Evolutionary conservation across 352 stramenopile genomes (phyloP), one percentile per base, ranked within the genome.

Genomic region (Phytophthora nicotianae): DNA sequence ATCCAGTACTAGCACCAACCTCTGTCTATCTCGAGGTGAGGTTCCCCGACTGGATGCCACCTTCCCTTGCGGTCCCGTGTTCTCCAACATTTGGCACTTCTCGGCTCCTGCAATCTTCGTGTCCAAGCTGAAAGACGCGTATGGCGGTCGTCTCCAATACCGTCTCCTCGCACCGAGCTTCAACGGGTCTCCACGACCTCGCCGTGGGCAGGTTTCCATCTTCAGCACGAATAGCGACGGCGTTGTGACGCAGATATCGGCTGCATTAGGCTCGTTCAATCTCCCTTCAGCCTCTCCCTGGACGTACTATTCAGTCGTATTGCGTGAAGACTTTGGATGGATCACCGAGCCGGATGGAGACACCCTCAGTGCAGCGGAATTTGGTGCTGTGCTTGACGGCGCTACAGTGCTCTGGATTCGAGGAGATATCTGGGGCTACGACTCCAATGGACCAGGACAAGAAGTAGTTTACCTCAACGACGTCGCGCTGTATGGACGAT

Each of bases 271-370:
- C 13, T 81, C 74, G 2, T 93, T 90, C 40, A 64, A 78, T 11
- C 41, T 90, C 16, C 83, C 81, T 0, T 57, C 19, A 1, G 40
- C 57, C 0, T 74, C 59, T n/a, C 24, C 42, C 4, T 93, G 83
- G 83, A 88, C 79, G 2, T 77, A 72, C 43, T 90, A 91, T 59
- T 87, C 77, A 6, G 74, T 76, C 0, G 58, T 93, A 3, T 58
- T 93, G 14, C 79, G 83, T 1, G 81, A 93, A 65, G 83, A 93
- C 65, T 93, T 91, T 55, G 83, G 75, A 0, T 93, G 81, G 83
- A 79, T 93, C 50, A 58, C 65, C 3, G 83, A 93, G 42, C 83
- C 83, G 0, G 52, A 57, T 2, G 83, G 81, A 4, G 32, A 33
- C 5, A 8, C 68, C 14, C n/a, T 86, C 3, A 51, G 67, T 37